A percentile compares a stretch with the other conserved stretches of the same genome.
These are phyloP conservation scores for Diaporthe caulivora DNA, from an alignment of 2,329 filamentous ascomycete species.

Conservation along the genomic window DNA sequence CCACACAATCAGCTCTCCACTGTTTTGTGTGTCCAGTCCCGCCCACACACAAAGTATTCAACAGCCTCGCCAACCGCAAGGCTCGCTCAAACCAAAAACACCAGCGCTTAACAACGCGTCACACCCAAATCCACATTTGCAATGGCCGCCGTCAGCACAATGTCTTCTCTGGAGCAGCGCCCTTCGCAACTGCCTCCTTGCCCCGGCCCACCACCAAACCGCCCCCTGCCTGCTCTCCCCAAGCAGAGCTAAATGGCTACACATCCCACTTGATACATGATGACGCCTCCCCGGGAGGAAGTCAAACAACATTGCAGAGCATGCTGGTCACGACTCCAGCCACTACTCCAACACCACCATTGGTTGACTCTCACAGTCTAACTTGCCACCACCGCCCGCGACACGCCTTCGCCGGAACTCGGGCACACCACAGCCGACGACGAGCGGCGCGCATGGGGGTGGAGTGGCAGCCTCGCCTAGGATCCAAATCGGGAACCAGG, in stretches of 20 bases:
- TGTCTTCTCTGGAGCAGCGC: constrained; percentile 56
- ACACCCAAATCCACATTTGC: constrained; percentile 12
- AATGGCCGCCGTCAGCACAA: constrained; percentile 40
- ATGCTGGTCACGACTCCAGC: constrained; percentile 24
- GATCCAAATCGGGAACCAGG: background rate
- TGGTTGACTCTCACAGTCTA: constrained; percentile 16
- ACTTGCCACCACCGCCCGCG: background rate
- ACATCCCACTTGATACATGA: background rate
- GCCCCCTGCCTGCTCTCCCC: constrained; percentile 74
- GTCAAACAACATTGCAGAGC: constrained; percentile 5
- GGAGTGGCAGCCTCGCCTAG: constrained; percentile 17
- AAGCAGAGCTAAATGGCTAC: constrained; percentile 64
- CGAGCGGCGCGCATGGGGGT: background rate
- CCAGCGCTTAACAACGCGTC: background rate
- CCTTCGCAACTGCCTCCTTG: constrained; percentile 76
- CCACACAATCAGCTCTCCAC: constrained; percentile 15
- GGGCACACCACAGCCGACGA: constrained; percentile 7
- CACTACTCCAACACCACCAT: constrained; percentile 10
- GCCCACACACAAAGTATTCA: constrained; percentile 9
- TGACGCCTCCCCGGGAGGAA: background rate
- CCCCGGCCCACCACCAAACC: constrained; percentile 74
- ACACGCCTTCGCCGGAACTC: constrained; percentile 5
- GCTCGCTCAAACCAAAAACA: background rate
- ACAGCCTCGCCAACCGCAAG: constrained; percentile 35
- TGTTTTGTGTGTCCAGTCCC: constrained; percentile 22